phyloP scores from a whole-genome alignment of 2,329 filamentous ascomycete species.

The Cladobotryum mycophilum region DNA sequence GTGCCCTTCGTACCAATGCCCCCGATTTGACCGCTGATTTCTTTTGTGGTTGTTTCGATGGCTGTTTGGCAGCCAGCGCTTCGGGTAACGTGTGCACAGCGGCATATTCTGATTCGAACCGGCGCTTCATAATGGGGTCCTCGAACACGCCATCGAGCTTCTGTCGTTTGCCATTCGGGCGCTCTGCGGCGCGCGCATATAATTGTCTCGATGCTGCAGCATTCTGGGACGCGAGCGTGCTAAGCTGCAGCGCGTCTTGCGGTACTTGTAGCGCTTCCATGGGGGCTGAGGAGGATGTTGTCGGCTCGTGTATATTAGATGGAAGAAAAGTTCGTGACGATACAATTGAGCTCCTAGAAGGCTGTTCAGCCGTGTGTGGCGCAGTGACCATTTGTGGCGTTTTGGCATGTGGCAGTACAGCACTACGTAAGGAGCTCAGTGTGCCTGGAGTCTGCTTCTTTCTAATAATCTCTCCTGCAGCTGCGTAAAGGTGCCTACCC shows the following conservation, averaged over 20 bases:
- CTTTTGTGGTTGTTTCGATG: constrained; percentile 35
- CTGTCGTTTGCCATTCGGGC: constrained; percentile 30
- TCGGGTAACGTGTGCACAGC: constrained; percentile 71
- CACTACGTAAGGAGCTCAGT: no score
- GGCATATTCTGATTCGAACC: constrained; percentile 69
- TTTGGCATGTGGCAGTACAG: no score
- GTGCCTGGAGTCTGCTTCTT: not conserved
- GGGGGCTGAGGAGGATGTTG: not conserved
- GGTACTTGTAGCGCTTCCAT: constrained; percentile 31
- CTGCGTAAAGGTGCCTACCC: not conserved
- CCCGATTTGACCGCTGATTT: constrained; percentile 41
- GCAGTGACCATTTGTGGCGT: constrained; percentile 1
- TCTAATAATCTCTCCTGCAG: not conserved
- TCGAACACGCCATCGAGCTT: constrained; percentile 30
- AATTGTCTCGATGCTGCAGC: constrained; percentile 26
- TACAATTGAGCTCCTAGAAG: constrained; percentile 11
- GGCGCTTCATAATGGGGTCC: constrained; percentile 32
- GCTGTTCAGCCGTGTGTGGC: constrained; percentile 27
- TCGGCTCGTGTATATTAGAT: not conserved
- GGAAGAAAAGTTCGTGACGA: constrained; percentile 16
- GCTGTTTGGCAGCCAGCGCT: constrained; percentile 72
- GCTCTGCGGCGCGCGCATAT: constrained; percentile 23
- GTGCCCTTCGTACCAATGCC: constrained; percentile 26
- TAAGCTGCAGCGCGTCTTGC: constrained; percentile 29
- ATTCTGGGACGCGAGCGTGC: constrained; percentile 30